A percentile compares a stretch with the other conserved stretches of the same genome.
phyloP scores from a whole-genome alignment of 495 filamentous ascomycete species.

The Patellaria atrata region DNA sequence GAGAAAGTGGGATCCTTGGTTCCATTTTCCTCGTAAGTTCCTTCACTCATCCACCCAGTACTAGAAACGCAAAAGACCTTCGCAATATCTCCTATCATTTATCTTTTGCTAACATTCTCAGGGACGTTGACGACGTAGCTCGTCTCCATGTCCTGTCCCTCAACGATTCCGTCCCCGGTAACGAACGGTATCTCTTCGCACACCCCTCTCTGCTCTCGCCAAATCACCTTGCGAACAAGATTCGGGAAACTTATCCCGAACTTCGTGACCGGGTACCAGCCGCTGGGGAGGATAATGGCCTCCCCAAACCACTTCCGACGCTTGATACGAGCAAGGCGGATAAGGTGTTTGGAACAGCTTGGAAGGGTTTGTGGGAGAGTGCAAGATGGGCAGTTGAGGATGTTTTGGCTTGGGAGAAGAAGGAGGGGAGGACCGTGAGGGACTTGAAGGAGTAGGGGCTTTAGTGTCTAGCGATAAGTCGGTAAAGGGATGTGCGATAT shows the following conservation, averaged over 20 bases:
- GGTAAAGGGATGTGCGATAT: too few relatives aligned
- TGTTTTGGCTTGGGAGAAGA: conserved; percentile 7
- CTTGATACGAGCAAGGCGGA: conserved; percentile 8
- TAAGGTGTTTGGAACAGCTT: conserved; percentile 11
- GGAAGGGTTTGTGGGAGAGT: conserved; percentile 9
- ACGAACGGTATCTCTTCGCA: conserved; percentile 8
- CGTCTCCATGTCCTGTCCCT: conserved; percentile 3
- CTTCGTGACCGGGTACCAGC: conserved; percentile 1
- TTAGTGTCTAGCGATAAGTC: too few relatives aligned
- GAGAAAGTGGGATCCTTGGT: not conserved
- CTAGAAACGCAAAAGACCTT: not conserved
- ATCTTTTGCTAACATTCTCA: too few relatives aligned
- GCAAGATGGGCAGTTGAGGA: conserved; percentile 3
- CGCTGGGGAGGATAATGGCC: not conserved
- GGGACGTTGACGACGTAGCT: conserved; percentile 11
- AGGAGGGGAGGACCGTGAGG: conserved; percentile 1
- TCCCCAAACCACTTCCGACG: not conserved
- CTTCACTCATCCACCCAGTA: not conserved
- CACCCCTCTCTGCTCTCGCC: not conserved
- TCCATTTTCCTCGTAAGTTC: conserved; percentile 6
- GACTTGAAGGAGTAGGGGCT: too few relatives aligned
- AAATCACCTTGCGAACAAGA: not conserved
- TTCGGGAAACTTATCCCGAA: conserved; percentile 2
- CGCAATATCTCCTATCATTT: not conserved
- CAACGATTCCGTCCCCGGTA: conserved; percentile 3